Percentiles rank a stretch among this genome's conserved stretches.
These are phyloP conservation scores for Cylindricascospora bacillispora DNA, from an alignment of 1,139 yeast genomes.

Conservation along the genomic window DNA sequence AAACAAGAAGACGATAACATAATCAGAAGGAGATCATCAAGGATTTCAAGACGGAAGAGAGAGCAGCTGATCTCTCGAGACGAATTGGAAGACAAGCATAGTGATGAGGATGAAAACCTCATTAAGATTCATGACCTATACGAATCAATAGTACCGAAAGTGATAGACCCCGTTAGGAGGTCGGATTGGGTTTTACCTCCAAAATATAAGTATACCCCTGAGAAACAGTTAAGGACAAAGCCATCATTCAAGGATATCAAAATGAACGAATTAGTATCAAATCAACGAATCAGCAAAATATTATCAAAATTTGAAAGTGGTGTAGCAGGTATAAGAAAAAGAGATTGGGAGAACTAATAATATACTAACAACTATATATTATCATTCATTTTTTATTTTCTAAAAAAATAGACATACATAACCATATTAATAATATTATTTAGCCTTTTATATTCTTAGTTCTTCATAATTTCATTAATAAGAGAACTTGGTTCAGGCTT, in stretches of 20 bases:
- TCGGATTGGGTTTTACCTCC: constrained; percentile 26
- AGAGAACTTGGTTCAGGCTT: constrained; percentile 63
- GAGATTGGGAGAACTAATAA: constrained; percentile 8
- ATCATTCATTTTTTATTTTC: too few relatives aligned
- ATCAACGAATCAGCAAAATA: constrained; percentile 15
- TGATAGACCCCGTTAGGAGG: constrained; percentile 20
- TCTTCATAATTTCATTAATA: constrained; percentile 26
- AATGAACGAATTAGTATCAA: constrained; percentile 21
- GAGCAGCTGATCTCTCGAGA: constrained; percentile 5
- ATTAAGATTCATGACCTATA: constrained; percentile 15
- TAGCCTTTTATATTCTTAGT: not conserved
- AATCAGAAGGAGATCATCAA: constrained; percentile 1
- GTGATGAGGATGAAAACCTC: constrained; percentile 3
- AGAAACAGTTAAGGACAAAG: constrained; percentile 23
- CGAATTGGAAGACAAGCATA: constrained; percentile 2
- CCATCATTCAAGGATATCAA: constrained; percentile 20
- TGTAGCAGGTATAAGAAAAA: constrained; percentile 23
- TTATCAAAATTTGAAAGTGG: constrained; percentile 25
- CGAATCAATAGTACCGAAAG: constrained; percentile 22
- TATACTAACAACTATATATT: constrained; percentile 1
- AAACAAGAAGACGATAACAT: not conserved
- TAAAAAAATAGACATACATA: constrained; percentile 1
- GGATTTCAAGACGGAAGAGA: constrained; percentile 5
- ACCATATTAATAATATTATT: too few relatives aligned
- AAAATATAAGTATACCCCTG: constrained; percentile 21